These are phyloP conservation scores for Calocera viscosa DNA, from an alignment of 768 basidiomycete species.

Conservation along the genomic window DNA sequence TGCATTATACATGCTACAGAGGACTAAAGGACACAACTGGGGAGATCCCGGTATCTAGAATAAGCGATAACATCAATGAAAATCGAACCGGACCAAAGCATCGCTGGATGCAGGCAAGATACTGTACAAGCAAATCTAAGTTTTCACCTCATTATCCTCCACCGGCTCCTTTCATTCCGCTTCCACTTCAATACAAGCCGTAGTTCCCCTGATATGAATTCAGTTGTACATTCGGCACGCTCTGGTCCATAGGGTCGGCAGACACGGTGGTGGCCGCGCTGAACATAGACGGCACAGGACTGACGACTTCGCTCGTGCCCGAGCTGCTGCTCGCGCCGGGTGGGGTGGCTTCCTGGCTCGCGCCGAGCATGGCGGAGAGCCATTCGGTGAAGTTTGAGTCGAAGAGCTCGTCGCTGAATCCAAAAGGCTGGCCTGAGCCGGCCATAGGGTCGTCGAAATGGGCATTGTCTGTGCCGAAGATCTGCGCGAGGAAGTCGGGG, in stretches of 20 bases:
- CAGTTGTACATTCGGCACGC: neutral
- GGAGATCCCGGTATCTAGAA: neutral
- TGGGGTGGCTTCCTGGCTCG: neutral
- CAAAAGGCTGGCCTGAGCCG: neutral
- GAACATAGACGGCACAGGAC: neutral
- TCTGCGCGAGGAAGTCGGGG: neutral
- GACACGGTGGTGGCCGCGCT: neutral
- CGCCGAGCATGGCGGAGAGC: neutral
- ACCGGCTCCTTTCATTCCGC: neutral
- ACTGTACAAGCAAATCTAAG: too few species aligned
- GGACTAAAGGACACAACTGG: neutral
- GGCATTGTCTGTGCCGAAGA: neutral
- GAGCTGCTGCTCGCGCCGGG: neutral
- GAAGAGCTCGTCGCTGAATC: neutral
- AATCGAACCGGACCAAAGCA: neutral
- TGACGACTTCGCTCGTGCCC: neutral
- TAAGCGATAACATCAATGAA: neutral
- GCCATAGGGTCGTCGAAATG: neutral
- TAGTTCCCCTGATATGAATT: slow-evolving; percentile 5
- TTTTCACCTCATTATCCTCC: too few species aligned
- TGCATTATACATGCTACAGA: neutral
- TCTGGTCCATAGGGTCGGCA: neutral
- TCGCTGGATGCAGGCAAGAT: too few species aligned
- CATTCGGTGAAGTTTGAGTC: neutral
- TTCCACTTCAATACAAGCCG: slow-evolving; percentile 1